These are phyloP conservation scores for Tulasnella calospora DNA, from an alignment of 768 basidiomycete genomes.

Conservation along the genomic window DNA sequence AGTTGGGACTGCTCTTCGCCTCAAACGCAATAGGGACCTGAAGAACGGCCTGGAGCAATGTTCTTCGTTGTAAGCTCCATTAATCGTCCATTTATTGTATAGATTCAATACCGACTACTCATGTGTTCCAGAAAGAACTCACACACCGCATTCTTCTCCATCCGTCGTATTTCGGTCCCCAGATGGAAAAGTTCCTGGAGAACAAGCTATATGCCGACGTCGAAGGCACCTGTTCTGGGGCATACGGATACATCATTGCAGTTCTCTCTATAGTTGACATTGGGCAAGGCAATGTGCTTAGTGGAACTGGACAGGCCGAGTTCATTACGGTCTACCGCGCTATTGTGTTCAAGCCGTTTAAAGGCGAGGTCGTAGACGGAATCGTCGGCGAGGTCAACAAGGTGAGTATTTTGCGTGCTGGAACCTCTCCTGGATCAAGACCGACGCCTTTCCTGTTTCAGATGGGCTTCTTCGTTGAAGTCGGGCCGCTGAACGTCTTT, in stretches of 20 bases:
- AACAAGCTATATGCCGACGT: conserved; percentile 93
- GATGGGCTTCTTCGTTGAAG: conserved; percentile 99
- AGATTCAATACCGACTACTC: not conserved
- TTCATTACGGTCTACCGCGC: conserved; percentile 92
- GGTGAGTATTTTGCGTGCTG: conserved; percentile 45
- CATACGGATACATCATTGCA: conserved; percentile 91
- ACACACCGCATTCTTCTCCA: conserved; percentile 97
- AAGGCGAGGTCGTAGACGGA: conserved; percentile 96
- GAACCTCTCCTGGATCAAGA: not conserved
- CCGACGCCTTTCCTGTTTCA: conserved; percentile 35
- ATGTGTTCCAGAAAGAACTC: conserved; percentile 71
- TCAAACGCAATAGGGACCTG: not conserved
- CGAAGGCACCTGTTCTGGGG: conserved; percentile 94
- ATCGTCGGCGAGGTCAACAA: conserved; percentile 94
- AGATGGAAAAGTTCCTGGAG: conserved; percentile 89
- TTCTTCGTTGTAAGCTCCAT: conserved; percentile 14
- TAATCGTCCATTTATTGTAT: no score
- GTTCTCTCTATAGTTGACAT: conserved; percentile 87
- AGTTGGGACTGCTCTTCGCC: not conserved
- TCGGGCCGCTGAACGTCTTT: conserved; percentile 90
- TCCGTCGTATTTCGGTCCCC: conserved; percentile 96
- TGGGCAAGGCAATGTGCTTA: conserved; percentile 86
- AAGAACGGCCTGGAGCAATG: not conserved
- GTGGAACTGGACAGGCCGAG: conserved; percentile 91
- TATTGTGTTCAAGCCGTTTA: conserved; percentile 99